Base-by-base conservation (phyloP, 306 rosid genomes). In the apple (Malus domestica) region DNA sequence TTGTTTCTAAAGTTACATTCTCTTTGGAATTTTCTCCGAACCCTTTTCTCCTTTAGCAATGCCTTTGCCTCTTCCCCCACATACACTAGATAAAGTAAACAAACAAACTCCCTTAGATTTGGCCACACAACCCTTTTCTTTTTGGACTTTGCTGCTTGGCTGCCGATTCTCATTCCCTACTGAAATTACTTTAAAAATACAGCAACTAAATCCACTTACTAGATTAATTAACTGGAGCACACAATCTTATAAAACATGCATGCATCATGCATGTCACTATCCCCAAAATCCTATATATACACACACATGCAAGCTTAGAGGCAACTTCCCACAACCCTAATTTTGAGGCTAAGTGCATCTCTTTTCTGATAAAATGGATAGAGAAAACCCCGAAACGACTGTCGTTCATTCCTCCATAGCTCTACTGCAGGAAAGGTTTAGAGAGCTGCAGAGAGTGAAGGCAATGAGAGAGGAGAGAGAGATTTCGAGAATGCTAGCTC, bases 371-470 rank as follows among this genome's bases (percentile, higher is more conserved):
- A 14, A n/a, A 63, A 87, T 92, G 97, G 85, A 89, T 6, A 82
- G 83, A 80, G 87, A 91, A 78, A 83, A 40, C 63, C 85, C 85
- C 16, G 87, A 85, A 38, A 65, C 76, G 14, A 68, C 61, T 19
- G 61, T 22, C 18, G 45, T 79, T 80, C 86, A 73, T 77, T 92
- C 97, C 70, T 92, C 99, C 70, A 89, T 93, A 84, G 90, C 92
- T 77, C 85, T 96, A 46, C 79, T 96, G 60, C 99, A 92, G 82
- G 96, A 96, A 86, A 90, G 98, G 80, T 96, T 96, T 69, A 87
- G 92, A 46, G 54, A 90, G 74, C 66, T 96, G 32, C 89, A 92
- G 79, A 96, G 91, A 87, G 92, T 81, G 77, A 96, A 90, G 80
- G 91, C 90, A 76, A 90, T 92, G 93, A 92, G 99, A 52, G 90